A percentile compares a stretch with the other conserved stretches of the same genome.
Evolutionary conservation across 2,329 filamentous ascomycete species (phyloP).

Genomic region (Colletotrichum spaethianum): DNA sequence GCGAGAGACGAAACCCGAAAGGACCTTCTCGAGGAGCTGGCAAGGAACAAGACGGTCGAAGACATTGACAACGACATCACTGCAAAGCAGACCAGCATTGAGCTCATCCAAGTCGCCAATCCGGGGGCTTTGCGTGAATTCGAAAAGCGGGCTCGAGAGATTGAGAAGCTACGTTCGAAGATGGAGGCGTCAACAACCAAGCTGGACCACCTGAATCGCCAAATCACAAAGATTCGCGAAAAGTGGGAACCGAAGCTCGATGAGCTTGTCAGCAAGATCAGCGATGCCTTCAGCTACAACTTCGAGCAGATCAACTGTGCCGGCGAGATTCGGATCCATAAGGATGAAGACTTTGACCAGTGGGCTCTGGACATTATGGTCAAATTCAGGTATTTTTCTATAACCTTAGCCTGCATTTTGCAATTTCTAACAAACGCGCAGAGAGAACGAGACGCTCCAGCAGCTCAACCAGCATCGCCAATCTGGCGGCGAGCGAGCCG

Average conservation of each 20-base stretch:
- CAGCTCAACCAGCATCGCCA: slow-evolving; percentile 92
- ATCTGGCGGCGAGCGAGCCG: slow-evolving; percentile 94
- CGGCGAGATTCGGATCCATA: slow-evolving; percentile 89
- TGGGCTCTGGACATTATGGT: slow-evolving; percentile 97
- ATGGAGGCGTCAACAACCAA: slow-evolving; percentile 69
- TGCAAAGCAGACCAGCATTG: slow-evolving; percentile 81
- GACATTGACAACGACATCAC: slow-evolving; percentile 81
- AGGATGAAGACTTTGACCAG: slow-evolving; percentile 92
- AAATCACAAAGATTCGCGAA: slow-evolving; percentile 76
- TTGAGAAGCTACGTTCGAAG: slow-evolving; percentile 72
- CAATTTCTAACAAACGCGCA: slow-evolving; percentile 49
- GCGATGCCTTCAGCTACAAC: slow-evolving; percentile 91
- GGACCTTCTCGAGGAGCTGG: slow-evolving; percentile 60
- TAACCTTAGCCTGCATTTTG: not conserved
- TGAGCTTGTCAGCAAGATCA: slow-evolving; percentile 83
- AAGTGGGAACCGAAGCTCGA: slow-evolving; percentile 91
- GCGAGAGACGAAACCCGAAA: slow-evolving; percentile 54
- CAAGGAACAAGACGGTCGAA: slow-evolving; percentile 67
- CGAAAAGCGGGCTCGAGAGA: slow-evolving; percentile 78
- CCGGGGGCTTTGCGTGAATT: slow-evolving; percentile 83
- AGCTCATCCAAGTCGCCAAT: slow-evolving; percentile 84
- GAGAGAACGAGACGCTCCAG: slow-evolving; percentile 85
- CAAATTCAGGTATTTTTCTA: slow-evolving; percentile 82
- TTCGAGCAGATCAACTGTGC: slow-evolving; percentile 96
- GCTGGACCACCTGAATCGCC: slow-evolving; percentile 67